phyloP scores from a whole-genome alignment of 352 stramenopile genomes.

The Elongisporangium prolatum region DNA sequence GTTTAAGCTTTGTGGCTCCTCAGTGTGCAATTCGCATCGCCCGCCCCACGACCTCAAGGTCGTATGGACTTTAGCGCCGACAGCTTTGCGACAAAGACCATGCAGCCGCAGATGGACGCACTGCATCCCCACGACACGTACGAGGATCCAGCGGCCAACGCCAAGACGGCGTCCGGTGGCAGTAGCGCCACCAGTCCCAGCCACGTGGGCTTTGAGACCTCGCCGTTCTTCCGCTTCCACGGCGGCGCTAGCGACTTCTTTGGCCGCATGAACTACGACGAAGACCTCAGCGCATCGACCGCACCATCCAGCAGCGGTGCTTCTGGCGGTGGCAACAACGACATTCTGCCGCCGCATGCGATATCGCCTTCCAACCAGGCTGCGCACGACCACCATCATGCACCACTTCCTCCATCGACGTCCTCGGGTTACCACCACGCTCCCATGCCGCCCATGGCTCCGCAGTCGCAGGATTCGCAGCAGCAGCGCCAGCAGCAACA shows the following conservation, averaged over 20 bases:
- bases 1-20: not conserved
- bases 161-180: constrained; percentile 12
- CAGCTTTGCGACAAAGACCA: not conserved
- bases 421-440: not conserved
- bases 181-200: constrained; percentile 8
- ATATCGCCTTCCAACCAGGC: constrained; percentile 44
- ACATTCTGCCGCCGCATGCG: constrained; percentile 20
- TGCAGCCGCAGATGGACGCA: not conserved
- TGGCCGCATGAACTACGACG: constrained; percentile 33
- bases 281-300: constrained; percentile 10
- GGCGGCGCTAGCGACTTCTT: constrained; percentile 42
- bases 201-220: constrained; percentile 32
- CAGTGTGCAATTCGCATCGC: not conserved
- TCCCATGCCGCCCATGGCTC: not conserved
- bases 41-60: not conserved
- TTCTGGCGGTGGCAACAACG: constrained; percentile 20
- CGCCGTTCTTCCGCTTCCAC: constrained; percentile 40
- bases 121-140: constrained; percentile 9
- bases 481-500: constrained; percentile 6
- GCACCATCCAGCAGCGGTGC: constrained; percentile 15
- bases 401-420: not conserved
- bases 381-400: constrained; percentile 17
- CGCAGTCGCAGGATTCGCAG: constrained; percentile 8
- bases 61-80: not conserved
- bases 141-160: constrained; percentile 2